These are phyloP conservation scores for Fraxinus floribunda DNA, from an alignment of 305 asterid species.

Conservation along the genomic window DNA sequence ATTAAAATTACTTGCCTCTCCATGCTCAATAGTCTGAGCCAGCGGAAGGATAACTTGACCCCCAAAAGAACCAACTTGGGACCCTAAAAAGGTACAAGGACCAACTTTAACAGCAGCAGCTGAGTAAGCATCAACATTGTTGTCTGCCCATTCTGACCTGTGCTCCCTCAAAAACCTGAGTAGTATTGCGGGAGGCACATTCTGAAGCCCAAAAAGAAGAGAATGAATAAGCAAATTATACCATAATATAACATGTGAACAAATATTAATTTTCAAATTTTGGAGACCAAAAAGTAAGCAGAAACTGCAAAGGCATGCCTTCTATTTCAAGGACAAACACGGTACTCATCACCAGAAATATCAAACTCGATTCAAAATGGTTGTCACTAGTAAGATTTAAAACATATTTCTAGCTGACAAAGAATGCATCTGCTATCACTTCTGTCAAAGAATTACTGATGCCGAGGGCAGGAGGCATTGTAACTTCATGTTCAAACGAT, in stretches of 20 bases:
- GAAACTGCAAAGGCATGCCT: not conserved
- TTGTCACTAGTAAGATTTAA: not conserved
- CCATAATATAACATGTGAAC: not conserved
- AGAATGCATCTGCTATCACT: not conserved
- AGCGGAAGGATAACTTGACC: slow-evolving; percentile 92
- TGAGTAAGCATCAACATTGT: slow-evolving; percentile 70
- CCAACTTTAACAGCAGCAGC: slow-evolving; percentile 64
- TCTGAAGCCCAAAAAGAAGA: slow-evolving; percentile 38
- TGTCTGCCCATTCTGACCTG: slow-evolving; percentile 95
- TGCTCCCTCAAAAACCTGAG: slow-evolving; percentile 83
- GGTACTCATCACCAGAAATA: not conserved
- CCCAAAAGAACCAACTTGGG: slow-evolving; percentile 68
- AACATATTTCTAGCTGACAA: not conserved
- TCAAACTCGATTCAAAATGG: not conserved
- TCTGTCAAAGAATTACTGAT: not conserved
- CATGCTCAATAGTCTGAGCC: slow-evolving; percentile 88
- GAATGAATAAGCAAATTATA: slow-evolving; percentile 7
- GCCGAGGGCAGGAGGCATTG: not conserved
- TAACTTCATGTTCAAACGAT: not conserved
- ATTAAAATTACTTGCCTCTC: slow-evolving; percentile 63
- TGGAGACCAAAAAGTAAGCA: not conserved
- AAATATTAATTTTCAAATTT: not conserved
- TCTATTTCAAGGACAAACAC: not conserved
- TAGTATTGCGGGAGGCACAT: slow-evolving; percentile 84
- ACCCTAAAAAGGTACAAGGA: slow-evolving; percentile 37